Percentiles rank a stretch among this genome's conserved stretches.
These are phyloP conservation scores for Sorghum bicolor DNA, from an alignment of 176 grass and related monocot genomes.

Conservation along the genomic window Sorghum_bicolor_NCBIv3 NC_012875.2:48219501-48220000, in stretches of 20 bases:
- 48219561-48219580: neutral
- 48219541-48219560: neutral
- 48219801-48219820: neutral
- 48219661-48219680: slow-evolving; percentile 47
- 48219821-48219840: neutral
- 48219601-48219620: slow-evolving; percentile 94
- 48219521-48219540: slow-evolving; percentile 3
- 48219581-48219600: slow-evolving; percentile 93
- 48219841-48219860: neutral
- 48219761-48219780: neutral
- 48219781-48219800: neutral
- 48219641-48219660: slow-evolving; percentile 98
- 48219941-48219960: neutral
- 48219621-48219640: slow-evolving; percentile 94
- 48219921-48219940: slow-evolving; percentile 8
- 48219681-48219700: slow-evolving; percentile 1
- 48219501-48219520: slow-evolving; percentile 12
- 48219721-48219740: neutral
- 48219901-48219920: neutral
- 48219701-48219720: neutral
- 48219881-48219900: neutral
- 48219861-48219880: neutral
- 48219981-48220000: neutral
- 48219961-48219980: neutral
- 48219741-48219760: neutral